phyloP scores from a whole-genome alignment of 2,329 filamentous ascomycete genomes.

The Pseudocercospora ulei region DNA sequence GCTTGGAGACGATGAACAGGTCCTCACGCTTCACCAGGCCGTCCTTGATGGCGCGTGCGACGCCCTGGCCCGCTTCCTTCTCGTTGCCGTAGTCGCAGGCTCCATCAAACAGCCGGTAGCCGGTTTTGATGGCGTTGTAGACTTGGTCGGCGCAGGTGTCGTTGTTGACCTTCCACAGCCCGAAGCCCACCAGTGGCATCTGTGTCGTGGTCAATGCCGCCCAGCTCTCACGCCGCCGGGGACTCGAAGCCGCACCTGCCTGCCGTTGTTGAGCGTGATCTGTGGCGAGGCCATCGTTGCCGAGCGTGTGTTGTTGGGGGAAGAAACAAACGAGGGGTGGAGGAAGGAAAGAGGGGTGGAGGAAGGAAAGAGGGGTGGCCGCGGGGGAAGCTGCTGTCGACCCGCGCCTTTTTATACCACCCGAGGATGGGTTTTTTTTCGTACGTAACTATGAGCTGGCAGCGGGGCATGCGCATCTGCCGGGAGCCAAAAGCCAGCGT shows the following conservation, averaged over 20 bases:
- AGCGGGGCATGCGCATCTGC: constrained; percentile 8
- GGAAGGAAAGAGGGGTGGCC: too few relatives aligned
- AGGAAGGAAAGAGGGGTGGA: too few relatives aligned
- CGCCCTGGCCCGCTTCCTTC: constrained; percentile 64
- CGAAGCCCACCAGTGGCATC: constrained; percentile 68
- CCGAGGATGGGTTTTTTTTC: too few relatives aligned
- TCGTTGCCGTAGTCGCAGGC: constrained; percentile 74
- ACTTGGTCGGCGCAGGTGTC: constrained; percentile 63
- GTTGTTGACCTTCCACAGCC: constrained; percentile 75
- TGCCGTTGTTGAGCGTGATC: constrained; percentile 36
- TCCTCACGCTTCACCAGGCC: constrained; percentile 74
- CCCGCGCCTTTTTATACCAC: constrained; percentile 20
- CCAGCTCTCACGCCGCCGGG: neutral
- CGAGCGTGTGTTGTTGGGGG: constrained; percentile 20
- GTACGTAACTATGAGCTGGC: constrained; percentile 1
- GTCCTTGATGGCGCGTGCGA: constrained; percentile 69
- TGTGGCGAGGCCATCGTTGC: constrained; percentile 30
- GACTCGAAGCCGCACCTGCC: constrained; percentile 25
- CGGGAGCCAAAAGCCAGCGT: neutral
- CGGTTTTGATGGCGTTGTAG: constrained; percentile 59
- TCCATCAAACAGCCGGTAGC: constrained; percentile 53
- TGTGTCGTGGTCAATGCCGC: constrained; percentile 29
- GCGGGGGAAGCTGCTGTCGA: too few relatives aligned
- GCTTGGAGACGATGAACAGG: constrained; percentile 85
- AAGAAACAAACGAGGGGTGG: too few relatives aligned